Percentiles rank a stretch among this genome's conserved stretches.
phyloP scores from a whole-genome alignment of 1,139 yeast genomes.

The Candida sp. region DNA sequence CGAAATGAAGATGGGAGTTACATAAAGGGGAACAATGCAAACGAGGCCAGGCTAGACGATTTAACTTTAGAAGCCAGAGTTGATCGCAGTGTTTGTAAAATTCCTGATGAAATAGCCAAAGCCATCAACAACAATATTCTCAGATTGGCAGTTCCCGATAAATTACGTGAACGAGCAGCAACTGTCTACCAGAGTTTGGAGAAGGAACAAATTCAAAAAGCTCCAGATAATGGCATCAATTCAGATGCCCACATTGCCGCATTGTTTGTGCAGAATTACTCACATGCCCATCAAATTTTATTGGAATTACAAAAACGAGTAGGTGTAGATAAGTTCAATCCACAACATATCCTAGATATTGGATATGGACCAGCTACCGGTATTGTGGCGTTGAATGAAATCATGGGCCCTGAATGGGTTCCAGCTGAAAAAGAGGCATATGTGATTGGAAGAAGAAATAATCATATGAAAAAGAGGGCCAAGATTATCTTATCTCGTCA shows the following conservation, averaged over 20 bases:
- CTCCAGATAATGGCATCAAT: slow-evolving; percentile 54
- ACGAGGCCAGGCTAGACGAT: slow-evolving; percentile 52
- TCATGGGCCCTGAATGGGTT: slow-evolving; percentile 61
- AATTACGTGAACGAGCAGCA: slow-evolving; percentile 54
- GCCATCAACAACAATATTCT: slow-evolving; percentile 60
- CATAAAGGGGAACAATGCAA: slow-evolving; percentile 42
- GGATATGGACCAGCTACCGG: slow-evolving; percentile 96
- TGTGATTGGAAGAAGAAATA: slow-evolving; percentile 58
- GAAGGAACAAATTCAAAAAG: slow-evolving; percentile 49
- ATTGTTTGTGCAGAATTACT: slow-evolving; percentile 81
- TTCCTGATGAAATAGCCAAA: slow-evolving; percentile 53
- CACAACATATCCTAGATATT: slow-evolving; percentile 67
- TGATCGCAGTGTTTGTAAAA: slow-evolving; percentile 38
- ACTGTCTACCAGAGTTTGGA: slow-evolving; percentile 46
- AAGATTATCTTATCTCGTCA: slow-evolving; percentile 74
- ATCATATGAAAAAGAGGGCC: slow-evolving; percentile 77
- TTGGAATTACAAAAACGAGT: slow-evolving; percentile 61
- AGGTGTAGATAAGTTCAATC: slow-evolving; percentile 49
- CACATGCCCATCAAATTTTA: slow-evolving; percentile 65
- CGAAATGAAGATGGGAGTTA: slow-evolving; percentile 37
- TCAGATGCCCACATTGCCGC: slow-evolving; percentile 84
- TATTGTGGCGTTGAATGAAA: slow-evolving; percentile 80
- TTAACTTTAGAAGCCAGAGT: slow-evolving; percentile 46
- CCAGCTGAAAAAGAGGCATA: slow-evolving; percentile 72
- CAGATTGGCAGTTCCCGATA: slow-evolving; percentile 50